These are phyloP conservation scores for Saccharomyces kudriavzevii DNA, from an alignment of 805 yeast genomes.

Conservation along the genomic window DNA sequence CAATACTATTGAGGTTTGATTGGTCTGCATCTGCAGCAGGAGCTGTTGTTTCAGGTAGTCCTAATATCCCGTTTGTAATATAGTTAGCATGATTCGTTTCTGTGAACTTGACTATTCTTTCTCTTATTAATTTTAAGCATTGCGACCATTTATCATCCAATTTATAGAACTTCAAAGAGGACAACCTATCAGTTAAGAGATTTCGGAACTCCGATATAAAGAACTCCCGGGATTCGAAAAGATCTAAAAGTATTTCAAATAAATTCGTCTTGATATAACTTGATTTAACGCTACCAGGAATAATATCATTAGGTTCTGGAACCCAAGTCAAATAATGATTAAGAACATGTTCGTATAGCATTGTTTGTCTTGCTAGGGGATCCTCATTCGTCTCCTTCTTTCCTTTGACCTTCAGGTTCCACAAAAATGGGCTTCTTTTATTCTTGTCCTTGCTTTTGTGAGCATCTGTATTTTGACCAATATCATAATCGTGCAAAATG, in stretches of 20 bases:
- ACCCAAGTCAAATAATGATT: conserved; percentile 21
- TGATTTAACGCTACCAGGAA: conserved; percentile 7
- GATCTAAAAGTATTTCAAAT: conserved; percentile 19
- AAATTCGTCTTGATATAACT: conserved; percentile 10
- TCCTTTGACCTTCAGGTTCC: conserved; percentile 36
- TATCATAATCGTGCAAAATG: conserved; percentile 24
- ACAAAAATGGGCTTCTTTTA: not conserved
- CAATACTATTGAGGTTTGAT: conserved; percentile 46
- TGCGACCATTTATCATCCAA: conserved; percentile 21
- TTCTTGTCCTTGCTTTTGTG: not conserved
- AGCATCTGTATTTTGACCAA: not conserved
- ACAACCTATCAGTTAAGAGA: conserved; percentile 18
- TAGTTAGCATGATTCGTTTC: not conserved
- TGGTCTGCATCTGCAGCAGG: conserved; percentile 6
- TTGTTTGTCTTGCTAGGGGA: not conserved
- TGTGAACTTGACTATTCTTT: conserved; percentile 5
- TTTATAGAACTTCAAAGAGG: conserved; percentile 15
- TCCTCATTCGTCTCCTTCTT: not conserved
- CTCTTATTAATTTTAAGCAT: conserved; percentile 16
- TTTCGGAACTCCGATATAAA: conserved; percentile 20
- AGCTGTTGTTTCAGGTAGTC: not conserved
- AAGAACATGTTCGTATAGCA: conserved; percentile 14
- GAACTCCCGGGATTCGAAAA: conserved; percentile 20
- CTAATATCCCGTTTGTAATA: not conserved
- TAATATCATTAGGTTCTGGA: conserved; percentile 19